Evolutionary conservation across 352 stramenopile species (phyloP).

Genomic region (Aphanomyces astaci): DNA sequence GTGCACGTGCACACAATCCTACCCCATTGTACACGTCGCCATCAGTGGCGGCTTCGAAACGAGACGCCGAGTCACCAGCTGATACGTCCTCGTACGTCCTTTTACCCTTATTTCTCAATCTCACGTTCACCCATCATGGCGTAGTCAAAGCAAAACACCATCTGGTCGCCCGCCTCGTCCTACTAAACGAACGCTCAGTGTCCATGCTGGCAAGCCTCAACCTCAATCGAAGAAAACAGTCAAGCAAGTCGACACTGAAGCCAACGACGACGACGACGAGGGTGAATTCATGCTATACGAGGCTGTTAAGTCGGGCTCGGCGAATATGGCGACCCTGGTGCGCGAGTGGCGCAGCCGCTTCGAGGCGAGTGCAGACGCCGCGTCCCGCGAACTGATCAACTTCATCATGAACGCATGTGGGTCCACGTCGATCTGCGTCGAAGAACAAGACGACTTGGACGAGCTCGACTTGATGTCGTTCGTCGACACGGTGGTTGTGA

Average conservation of each 20-base stretch:
- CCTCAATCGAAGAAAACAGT: not conserved
- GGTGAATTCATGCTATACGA: slow-evolving; percentile 27
- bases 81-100: not conserved
- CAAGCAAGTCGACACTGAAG: not conserved
- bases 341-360: slow-evolving; percentile 65
- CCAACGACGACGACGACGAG: not conserved
- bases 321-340: slow-evolving; percentile 40
- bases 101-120: not conserved
- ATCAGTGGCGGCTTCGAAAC: not conserved
- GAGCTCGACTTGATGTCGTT: slow-evolving; percentile 67
- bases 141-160: not conserved
- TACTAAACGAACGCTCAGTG: slow-evolving; percentile 1
- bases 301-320: slow-evolving; percentile 43
- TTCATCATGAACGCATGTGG: slow-evolving; percentile 50
- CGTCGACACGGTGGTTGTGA: slow-evolving; percentile 50
- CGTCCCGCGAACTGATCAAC: slow-evolving; percentile 64
- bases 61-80: not conserved
- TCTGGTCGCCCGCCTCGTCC: not conserved
- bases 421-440: not conserved
- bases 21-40: slow-evolving; percentile 14
- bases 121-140: too few species aligned
- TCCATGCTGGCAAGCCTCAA: not conserved
- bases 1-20: slow-evolving; percentile 12
- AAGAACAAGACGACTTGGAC: slow-evolving; percentile 40
- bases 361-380: slow-evolving; percentile 43